A percentile compares a stretch with the other conserved stretches of the same genome.
phyloP scores from a whole-genome alignment of 805 yeast genomes.

The Cyberlindnera samutprakarnensis region DNA sequence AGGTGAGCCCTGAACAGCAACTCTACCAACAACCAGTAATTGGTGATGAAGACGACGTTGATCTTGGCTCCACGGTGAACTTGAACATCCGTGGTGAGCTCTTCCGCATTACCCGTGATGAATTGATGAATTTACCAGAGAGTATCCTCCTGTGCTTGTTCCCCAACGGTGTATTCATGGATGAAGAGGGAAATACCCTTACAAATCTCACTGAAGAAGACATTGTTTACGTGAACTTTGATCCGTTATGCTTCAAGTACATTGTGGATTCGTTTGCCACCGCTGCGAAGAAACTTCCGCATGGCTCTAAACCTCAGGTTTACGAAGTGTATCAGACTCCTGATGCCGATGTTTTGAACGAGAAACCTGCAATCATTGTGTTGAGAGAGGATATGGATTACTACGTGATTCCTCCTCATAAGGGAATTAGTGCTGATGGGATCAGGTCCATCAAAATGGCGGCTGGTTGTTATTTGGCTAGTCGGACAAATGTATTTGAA shows the following conservation, averaged over 20 bases:
- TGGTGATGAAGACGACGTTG: conserved; percentile 24
- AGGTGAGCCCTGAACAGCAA: conserved; percentile 54
- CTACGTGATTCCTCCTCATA: conserved; percentile 76
- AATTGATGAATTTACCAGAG: conserved; percentile 87
- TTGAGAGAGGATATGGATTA: conserved; percentile 90
- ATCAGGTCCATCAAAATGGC: conserved; percentile 63
- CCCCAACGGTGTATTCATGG: conserved; percentile 86
- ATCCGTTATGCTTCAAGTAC: conserved; percentile 81
- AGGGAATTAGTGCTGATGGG: conserved; percentile 46
- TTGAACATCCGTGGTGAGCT: conserved; percentile 68
- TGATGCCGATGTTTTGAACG: conserved; percentile 59
- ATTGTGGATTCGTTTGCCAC: conserved; percentile 63
- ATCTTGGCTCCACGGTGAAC: conserved; percentile 57
- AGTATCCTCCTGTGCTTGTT: conserved; percentile 77
- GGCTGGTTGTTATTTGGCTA: conserved; percentile 61
- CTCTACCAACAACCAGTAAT: conserved; percentile 10
- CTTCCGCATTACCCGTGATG: conserved; percentile 79
- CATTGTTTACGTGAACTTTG: conserved; percentile 75
- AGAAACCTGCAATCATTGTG: conserved; percentile 86
- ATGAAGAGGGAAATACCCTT: conserved; percentile 68
- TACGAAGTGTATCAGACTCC: conserved; percentile 31
- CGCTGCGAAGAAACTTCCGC: conserved; percentile 55
- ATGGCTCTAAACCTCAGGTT: conserved; percentile 30
- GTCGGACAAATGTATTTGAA: conserved; percentile 57
- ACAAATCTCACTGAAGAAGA: conserved; percentile 75